These are phyloP conservation scores for Diplodia mutila DNA, from an alignment of 2,329 filamentous ascomycete genomes.

Conservation along the genomic window DNA sequence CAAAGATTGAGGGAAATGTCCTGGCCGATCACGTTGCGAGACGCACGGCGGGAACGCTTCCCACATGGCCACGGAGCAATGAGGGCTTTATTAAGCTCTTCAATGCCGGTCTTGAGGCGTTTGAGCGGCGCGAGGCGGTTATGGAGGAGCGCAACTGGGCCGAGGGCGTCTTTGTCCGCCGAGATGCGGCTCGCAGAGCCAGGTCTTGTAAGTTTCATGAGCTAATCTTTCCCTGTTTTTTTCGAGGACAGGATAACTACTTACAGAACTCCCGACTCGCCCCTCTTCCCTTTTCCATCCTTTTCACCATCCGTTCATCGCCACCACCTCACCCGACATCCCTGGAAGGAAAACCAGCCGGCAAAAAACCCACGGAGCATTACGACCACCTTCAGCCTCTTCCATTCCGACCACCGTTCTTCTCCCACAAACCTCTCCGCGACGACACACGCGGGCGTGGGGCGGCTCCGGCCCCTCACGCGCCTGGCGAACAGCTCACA, in stretches of 20 bases:
- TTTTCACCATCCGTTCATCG: not conserved
- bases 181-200: not conserved
- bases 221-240: not conserved
- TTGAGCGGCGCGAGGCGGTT: not conserved
- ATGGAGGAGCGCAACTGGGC: not conserved
- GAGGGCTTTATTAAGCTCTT: not conserved
- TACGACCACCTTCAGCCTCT: too few species aligned
- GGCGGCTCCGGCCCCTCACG: not conserved
- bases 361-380: not conserved
- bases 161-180: not conserved
- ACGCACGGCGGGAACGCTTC: not conserved
- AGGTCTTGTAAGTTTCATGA: not conserved
- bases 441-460: not conserved
- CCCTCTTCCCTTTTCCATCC: not conserved
- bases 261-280: not conserved
- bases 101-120: not conserved
- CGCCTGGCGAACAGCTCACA: slow-evolving; percentile 7
- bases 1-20: not conserved
- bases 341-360: not conserved
- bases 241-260: not conserved
- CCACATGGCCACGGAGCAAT: not conserved
- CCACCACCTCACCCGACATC: not conserved
- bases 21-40: not conserved
- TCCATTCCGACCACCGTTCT: not conserved
- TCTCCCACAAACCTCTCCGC: not conserved